Conservation (phyloP, 352 stramenopile species). For the Pythium plurisporium region DNA sequence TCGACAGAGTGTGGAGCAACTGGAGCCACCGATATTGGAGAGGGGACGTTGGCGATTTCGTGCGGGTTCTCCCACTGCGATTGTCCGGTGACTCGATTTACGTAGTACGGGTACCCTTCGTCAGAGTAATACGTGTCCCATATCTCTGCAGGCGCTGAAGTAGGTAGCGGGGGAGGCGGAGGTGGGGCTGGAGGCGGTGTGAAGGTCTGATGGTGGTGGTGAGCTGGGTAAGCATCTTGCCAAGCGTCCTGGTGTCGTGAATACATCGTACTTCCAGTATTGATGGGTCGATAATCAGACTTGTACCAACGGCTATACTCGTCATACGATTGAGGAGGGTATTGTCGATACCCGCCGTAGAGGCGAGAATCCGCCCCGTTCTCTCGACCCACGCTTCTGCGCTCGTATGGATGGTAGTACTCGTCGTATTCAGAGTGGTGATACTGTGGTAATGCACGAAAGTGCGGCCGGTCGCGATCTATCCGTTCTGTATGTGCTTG, state of each 20-base stretch:
- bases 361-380: neutral
- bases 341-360: constrained; percentile 5
- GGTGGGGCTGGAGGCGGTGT: neutral
- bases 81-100: constrained; percentile 55
- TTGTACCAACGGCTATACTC: constrained; percentile 8
- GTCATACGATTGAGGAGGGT: neutral
- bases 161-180: neutral
- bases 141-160: constrained; percentile 7
- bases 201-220: neutral
- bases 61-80: constrained; percentile 78
- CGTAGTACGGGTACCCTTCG: constrained; percentile 78
- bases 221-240: constrained; percentile 2
- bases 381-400: too few species aligned
- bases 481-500: constrained; percentile 37
- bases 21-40: neutral
- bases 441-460: constrained; percentile 12
- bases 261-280: neutral
- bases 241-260: constrained; percentile 6
- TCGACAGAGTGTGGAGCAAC: neutral
- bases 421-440: neutral
- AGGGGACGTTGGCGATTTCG: neutral
- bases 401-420: neutral
- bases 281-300: neutral
- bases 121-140: constrained; percentile 72
- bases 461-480: constrained; percentile 22